Conservation (phyloP, 73 alveolate species). For the Strombidium stylifer region DNA sequence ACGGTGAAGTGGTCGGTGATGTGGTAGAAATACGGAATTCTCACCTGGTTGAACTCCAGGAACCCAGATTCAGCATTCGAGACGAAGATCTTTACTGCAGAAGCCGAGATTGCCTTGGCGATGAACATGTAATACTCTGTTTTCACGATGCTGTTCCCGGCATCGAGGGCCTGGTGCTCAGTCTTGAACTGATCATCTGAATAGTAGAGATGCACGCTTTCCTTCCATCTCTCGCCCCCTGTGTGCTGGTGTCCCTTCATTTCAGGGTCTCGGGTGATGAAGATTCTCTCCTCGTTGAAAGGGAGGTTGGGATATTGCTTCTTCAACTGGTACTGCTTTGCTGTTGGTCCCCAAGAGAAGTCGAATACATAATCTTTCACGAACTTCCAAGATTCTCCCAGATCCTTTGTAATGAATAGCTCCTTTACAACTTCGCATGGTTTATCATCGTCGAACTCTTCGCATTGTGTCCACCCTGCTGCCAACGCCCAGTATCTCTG, state of each 20-base stretch:
- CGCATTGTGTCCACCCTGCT: constrained; percentile 75
- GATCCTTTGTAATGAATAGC: constrained; percentile 76
- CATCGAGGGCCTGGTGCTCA: constrained; percentile 49
- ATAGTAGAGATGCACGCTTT: constrained; percentile 31
- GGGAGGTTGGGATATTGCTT: too few species aligned
- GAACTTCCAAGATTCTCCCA: constrained; percentile 82
- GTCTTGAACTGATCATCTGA: constrained; percentile 81
- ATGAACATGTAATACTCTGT: constrained; percentile 77
- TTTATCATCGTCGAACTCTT: constrained; percentile 57
- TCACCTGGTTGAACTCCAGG: constrained; percentile 61
- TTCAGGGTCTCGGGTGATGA: constrained; percentile 38
- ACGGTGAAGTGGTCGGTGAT: constrained; percentile 57
- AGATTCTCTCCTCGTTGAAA: constrained; percentile 48
- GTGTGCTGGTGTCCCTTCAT: constrained; percentile 41
- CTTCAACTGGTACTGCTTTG: constrained; percentile 9
- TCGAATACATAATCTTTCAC: constrained; percentile 75
- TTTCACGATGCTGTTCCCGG: constrained; percentile 83
- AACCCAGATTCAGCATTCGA: constrained; percentile 38
- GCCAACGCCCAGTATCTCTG: constrained; percentile 84
- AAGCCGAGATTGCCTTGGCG: constrained; percentile 70
- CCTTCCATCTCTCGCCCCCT: constrained; percentile 21
- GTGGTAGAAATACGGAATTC: constrained; percentile 49
- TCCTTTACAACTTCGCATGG: constrained; percentile 75
- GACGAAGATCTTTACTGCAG: constrained; percentile 65
- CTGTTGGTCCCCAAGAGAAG: constrained; percentile 81